phyloP scores from a whole-genome alignment of 345 rosid species.

The Mangifera indica region DNA sequence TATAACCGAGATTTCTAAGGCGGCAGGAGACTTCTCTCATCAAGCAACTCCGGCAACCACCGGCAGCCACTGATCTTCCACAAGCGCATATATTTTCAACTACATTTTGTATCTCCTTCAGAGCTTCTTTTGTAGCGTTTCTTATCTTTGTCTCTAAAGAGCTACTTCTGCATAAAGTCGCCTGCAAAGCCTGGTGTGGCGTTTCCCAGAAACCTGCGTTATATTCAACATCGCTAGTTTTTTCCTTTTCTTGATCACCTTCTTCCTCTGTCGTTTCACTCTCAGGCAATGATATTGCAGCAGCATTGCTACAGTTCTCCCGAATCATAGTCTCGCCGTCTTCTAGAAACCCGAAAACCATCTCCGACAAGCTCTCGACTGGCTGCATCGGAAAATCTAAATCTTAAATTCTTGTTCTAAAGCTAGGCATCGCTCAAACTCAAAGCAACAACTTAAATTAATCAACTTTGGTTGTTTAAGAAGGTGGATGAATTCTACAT shows the following conservation, averaged over 20 bases:
- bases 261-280: slow-evolving; percentile 4
- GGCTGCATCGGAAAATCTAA: slow-evolving; percentile 6
- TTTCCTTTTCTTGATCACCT: slow-evolving; percentile 28
- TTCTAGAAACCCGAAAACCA: slow-evolving; percentile 45
- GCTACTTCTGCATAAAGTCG: slow-evolving; percentile 43
- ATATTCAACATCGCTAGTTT: slow-evolving; percentile 23
- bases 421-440: background rate
- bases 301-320: background rate
- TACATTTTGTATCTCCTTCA: slow-evolving; percentile 30
- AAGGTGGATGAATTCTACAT: no score
- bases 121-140: slow-evolving; percentile 42
- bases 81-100: slow-evolving; percentile 36
- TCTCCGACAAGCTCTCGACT: slow-evolving; percentile 32
- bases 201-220: slow-evolving; percentile 51
- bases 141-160: slow-evolving; percentile 54
- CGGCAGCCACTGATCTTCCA: slow-evolving; percentile 22
- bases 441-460: background rate
- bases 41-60: slow-evolving; percentile 46
- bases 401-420: slow-evolving; percentile 21
- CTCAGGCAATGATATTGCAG: background rate
- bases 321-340: slow-evolving; percentile 20
- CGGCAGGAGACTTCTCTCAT: slow-evolving; percentile 41
- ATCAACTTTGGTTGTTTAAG: no score
- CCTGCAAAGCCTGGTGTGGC: slow-evolving; percentile 45
- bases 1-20: slow-evolving; percentile 45